A percentile compares a stretch with the other conserved stretches of the same genome.
Evolutionary conservation across 2,329 filamentous ascomycete species (phyloP).

Genomic region (Xylaria digitata): DNA sequence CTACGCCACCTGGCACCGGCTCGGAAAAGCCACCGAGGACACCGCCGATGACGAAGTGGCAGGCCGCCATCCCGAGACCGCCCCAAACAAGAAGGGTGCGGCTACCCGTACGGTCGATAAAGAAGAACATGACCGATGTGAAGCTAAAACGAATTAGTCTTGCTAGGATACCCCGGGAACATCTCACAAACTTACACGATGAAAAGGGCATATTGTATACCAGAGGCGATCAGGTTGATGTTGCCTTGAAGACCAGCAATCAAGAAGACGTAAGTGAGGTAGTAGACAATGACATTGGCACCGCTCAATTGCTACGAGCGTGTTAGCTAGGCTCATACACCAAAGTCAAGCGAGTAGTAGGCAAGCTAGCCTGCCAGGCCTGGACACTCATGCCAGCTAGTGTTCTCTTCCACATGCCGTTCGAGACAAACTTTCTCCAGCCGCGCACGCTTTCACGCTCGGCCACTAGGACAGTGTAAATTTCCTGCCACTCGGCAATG

Average conservation of each 20-base stretch:
- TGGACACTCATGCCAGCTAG: constrained; percentile 67
- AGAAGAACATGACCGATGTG: constrained; percentile 61
- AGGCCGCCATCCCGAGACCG: constrained; percentile 72
- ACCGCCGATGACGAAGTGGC: constrained; percentile 66
- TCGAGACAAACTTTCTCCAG: constrained; percentile 54
- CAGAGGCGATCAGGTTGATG: constrained; percentile 64
- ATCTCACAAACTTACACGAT: constrained; percentile 50
- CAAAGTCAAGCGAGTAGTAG: not conserved
- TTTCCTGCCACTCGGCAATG: constrained; percentile 67
- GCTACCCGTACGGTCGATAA: constrained; percentile 67
- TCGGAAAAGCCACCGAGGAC: constrained; percentile 61
- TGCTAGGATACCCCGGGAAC: not conserved
- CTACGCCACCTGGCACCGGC: constrained; percentile 56
- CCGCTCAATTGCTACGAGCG: constrained; percentile 59
- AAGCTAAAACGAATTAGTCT: constrained; percentile 50
- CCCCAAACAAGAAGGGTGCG: constrained; percentile 75
- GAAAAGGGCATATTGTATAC: constrained; percentile 66
- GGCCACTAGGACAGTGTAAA: constrained; percentile 55
- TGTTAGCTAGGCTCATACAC: constrained; percentile 24
- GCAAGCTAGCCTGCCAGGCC: constrained; percentile 61
- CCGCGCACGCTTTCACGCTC: constrained; percentile 51
- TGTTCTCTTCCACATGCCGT: constrained; percentile 69
- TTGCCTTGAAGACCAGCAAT: constrained; percentile 68
- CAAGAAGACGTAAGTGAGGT: constrained; percentile 69
- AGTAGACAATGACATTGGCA: constrained; percentile 67